Base-by-base conservation (phyloP, 2,329 filamentous ascomycete species). In the Keithomyces neogunnii region DNA sequence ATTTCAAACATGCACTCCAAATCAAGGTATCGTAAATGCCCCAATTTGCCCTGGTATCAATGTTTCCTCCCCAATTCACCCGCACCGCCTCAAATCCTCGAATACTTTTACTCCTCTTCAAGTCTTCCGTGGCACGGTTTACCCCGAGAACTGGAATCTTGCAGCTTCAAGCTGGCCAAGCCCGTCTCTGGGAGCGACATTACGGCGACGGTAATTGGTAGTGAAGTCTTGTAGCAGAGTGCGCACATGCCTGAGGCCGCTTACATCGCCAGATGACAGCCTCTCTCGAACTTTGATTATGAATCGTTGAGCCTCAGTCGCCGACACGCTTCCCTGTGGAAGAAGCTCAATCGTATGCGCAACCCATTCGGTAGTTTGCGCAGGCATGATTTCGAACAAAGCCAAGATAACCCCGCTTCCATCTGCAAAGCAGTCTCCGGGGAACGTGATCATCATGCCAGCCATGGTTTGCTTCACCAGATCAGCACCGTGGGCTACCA, bases 381-480 rank as follows among this genome's bases (percentile, higher is more conserved):
- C 75, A 0, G 93, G 93, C 63, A 95, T 75, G 40, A 97, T 73
- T 66, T 96, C 86, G 64, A 99, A 96, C 57, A 97, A 76, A 3
- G 86, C 85, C 54, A 99, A 81, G 49, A 99, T 72, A n/a, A 96
- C 89, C 4, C 90, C 91, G 47, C 89, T 96, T 13, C 90, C 91
- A 64, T 99, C 93, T 0, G 91, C 85, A 63, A 97, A 95, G 70
- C 91, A 96, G 67, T 97, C 93, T 43, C 88, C 82, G 0, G 93
- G 95, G 71, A 99, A 99, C 0, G 87, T 95, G 66, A 96, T 96
- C 92, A 99, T 97, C 91, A 99, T 95, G 54, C 93, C 93, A 1
- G 91, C 93, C 73, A 99, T 78, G 52, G 95, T 85, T 56, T 91
- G 87, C 69, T 96, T 92, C 6, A 93, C 85, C 31, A 99, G 75